Evolutionary conservation across 2,329 filamentous ascomycete genomes (phyloP), one percentile per base, ranked within the genome.

Genomic region (Ophiostoma himal-ulmi): DNA sequence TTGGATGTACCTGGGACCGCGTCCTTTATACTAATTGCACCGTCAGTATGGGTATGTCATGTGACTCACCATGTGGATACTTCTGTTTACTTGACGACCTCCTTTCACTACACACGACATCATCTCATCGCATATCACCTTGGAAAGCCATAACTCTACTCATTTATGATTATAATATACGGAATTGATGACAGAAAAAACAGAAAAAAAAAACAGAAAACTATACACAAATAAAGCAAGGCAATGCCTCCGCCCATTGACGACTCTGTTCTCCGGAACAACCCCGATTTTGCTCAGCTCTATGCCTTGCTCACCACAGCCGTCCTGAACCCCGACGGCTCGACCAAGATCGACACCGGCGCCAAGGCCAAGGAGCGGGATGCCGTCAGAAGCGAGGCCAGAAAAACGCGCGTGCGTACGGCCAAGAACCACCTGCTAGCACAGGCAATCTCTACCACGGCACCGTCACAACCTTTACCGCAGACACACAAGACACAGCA

Each of bases 281-380:
- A 89, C 73, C 87, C 87, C 0, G 82, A 85, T 30, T 90, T 89
- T 74, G 84, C 85, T n/a, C 80, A 81, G 44, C 81, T 90, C 5
- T 86, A 89, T 77, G 80, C 78, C 20, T 84, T 81, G 14, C 79
- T 90, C 65, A 85, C 83, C 7, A 83, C 81, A 1, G 80, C 80
- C 1, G 77, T 88, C 36, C 81, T 90, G 5, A 86, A 87, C 73
- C 77, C 83, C 0, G 84, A 89, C 77, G 86, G 84, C 1, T 86
- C 87, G 10, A 86, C 85, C 1, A 86, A 82, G 75, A 78, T 81
- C n/a, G 81, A 84, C 73, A 78, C 81, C n/a, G 78, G 80, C 1
- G 81, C 81, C 20, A 83, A 83, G 62, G 62, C 62, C 36, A 83
- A 83, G 60, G 60, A 34, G 17, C 30, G 81, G 83, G 70, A 79